Conservation (phyloP, 2,329 filamentous ascomycete genomes). For the Aspergillus proliferans region DNA sequence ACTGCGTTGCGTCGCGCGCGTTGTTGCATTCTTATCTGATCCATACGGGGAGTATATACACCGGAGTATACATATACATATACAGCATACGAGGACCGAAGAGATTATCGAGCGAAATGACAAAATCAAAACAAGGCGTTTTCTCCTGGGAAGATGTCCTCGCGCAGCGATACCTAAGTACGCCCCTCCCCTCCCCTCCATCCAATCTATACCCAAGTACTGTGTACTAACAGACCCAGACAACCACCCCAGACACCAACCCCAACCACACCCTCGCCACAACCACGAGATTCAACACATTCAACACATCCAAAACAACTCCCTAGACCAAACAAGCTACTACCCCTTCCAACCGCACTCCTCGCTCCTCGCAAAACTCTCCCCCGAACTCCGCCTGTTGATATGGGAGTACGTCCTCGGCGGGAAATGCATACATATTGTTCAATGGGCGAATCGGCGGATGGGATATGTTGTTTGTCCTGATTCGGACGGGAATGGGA, state of each 20-base stretch:
- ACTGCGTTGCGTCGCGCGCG: too few relatives aligned
- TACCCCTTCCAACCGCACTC: slow-evolving; percentile 19
- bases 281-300: neutral
- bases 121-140: slow-evolving; percentile 29
- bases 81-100: neutral
- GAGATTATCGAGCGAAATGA: slow-evolving; percentile 16
- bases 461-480: slow-evolving; percentile 30
- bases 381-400: slow-evolving; percentile 30
- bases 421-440: slow-evolving; percentile 28
- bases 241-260: slow-evolving; percentile 24
- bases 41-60: too few relatives aligned
- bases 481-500: slow-evolving; percentile 5
- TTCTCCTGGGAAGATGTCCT: slow-evolving; percentile 39
- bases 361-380: slow-evolving; percentile 25
- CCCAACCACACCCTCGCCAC: slow-evolving; percentile 4
- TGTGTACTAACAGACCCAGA: slow-evolving; percentile 9
- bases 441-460: slow-evolving; percentile 25
- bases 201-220: neutral
- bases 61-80: too few relatives aligned
- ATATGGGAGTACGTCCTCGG: slow-evolving; percentile 32
- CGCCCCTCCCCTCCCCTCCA: slow-evolving; percentile 7
- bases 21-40: too few relatives aligned
- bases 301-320: neutral
- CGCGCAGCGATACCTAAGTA: slow-evolving; percentile 35
- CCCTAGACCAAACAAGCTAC: slow-evolving; percentile 7